Base-by-base conservation (phyloP, 805 yeast genomes). In the Lachancea meyersii region DNA sequence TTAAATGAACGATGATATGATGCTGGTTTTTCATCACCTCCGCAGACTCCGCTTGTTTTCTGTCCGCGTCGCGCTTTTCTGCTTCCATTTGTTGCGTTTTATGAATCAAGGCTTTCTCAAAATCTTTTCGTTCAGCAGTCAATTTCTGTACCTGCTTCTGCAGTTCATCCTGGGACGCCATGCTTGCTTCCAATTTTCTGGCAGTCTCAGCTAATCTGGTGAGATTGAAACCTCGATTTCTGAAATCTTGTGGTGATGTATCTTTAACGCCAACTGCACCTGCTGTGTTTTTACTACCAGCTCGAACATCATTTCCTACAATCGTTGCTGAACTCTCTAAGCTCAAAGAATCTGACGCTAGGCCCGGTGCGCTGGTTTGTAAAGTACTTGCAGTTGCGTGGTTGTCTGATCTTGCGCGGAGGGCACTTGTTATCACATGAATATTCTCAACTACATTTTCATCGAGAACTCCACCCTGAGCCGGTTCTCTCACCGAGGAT, bases 401-500 rank as follows among this genome's bases (percentile, higher is more conserved):
- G n/a, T n/a, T n/a, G n/a, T n/a, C 39, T 7, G 35, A 26, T 11
- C 33, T 37, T 14, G 26, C 14, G 40, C 22, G 30, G 2, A 38
- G 35, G 2, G 35, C 35, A 17, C 22, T 31, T 22, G 20, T 38
- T 31, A 38, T 38, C n/a, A 38, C 16, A n/a, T 30, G 30, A n/a
- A 38, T 38, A 16, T 38, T 30, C 17, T 38, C 30, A 14, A 30
- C 30, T 14, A 38, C 30, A 14, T 16, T 38, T 5, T 38, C 17
- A 17, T 38, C 41, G 6, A 37, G 32, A 37, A 37, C 33, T 16
- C 33, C 26, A 9, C n/a, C 28, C 3, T 14, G 18, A 3, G 8
- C 16, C 18, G 30, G 7, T 7, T 19, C 35, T 16, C n/a, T 32
- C 4, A 10, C 10, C 35, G 23, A 14, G 3, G 5, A 18, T 30